Evolutionary conservation across 2,329 filamentous ascomycete species (phyloP), one percentile per base, ranked within the genome.

Genomic region (Bertia moriformis): DNA sequence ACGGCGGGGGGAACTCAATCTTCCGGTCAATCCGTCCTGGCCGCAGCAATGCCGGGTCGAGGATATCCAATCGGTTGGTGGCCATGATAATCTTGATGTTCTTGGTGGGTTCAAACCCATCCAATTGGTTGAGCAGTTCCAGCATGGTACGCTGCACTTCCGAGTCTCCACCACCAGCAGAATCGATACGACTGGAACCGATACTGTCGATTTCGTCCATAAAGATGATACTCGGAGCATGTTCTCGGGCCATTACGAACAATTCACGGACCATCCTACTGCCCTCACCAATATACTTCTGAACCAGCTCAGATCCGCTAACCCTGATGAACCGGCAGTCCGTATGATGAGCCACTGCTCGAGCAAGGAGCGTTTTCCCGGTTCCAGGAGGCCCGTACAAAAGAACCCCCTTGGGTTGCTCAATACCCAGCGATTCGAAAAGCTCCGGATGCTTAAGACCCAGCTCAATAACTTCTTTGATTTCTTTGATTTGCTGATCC

Each of bases 61-160:
- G 75, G 46, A 98, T 96, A 53, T 98, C 91, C 46, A 98, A 74
- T 57, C 91, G 84, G 63, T 98, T 98, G 38, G 91, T 98, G 40
- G 91, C 91, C 89, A 98, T 98, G 65, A 98, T 93, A 59, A 98
- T 86, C 64, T 98, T 98, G 77, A 98, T 98, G 65, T 96, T 96
- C 70, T 98, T 98, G 37, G 89, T 96, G 4, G 91, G 91, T 63
- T 96, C 91, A 62, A 98, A 98, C 38, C 91, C 91, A 57, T 98
- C 91, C 43, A 98, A 75, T 68, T 98, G 91, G 66, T 98, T 98
- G 47, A 98, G 77, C 43, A 98, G 70, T 61, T 98, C 91, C 63
- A 98, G 65, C 91, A 98, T 98, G 37, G 91, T 98, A 53, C 91
- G 81, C 66, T 98, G 91, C 39, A 98, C 91, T 62, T 98, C 91